Percentiles rank a stretch among this genome's conserved stretches.
Conservation (phyloP, 176 grass and related monocot genomes). For the Paspalum notatum region DNA sequence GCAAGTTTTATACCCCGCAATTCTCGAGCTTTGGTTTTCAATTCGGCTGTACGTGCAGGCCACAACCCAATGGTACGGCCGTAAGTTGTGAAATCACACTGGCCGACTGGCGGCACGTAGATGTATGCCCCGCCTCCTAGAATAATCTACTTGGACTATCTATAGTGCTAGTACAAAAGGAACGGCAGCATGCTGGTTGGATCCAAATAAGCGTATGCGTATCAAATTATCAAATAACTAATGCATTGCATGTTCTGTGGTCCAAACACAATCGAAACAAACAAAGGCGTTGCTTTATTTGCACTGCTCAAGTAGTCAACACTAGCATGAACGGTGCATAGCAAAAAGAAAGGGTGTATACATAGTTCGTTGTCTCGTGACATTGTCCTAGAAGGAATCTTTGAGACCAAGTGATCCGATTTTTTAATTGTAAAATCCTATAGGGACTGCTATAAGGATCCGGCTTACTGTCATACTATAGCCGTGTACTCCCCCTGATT, state of each 20-base stretch:
- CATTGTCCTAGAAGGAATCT: background rate
- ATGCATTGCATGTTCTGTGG: background rate
- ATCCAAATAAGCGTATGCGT: background rate
- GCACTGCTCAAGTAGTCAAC: background rate
- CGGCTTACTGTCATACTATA: background rate
- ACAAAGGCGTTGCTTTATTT: background rate
- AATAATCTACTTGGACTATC: too few relatives aligned
- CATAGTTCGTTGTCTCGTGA: background rate
- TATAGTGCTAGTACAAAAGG: background rate
- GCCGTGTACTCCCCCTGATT: too few relatives aligned
- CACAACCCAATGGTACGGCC: too few relatives aligned
- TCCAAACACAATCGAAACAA: background rate
- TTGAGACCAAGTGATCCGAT: background rate
- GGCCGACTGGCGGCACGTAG: too few relatives aligned
- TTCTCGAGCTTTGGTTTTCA: too few relatives aligned
- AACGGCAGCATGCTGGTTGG: background rate
- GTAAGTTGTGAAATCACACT: too few relatives aligned
- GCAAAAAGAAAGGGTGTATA: background rate
- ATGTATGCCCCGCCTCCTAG: too few relatives aligned
- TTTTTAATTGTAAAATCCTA: background rate
- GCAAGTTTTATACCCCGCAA: too few relatives aligned
- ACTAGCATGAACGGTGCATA: background rate
- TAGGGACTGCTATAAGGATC: background rate
- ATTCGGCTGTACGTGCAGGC: too few relatives aligned
- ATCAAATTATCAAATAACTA: background rate